These are phyloP conservation scores for Aureobasidium namibiae DNA, from an alignment of 2,329 filamentous ascomycete genomes.

Conservation along the genomic window DNA sequence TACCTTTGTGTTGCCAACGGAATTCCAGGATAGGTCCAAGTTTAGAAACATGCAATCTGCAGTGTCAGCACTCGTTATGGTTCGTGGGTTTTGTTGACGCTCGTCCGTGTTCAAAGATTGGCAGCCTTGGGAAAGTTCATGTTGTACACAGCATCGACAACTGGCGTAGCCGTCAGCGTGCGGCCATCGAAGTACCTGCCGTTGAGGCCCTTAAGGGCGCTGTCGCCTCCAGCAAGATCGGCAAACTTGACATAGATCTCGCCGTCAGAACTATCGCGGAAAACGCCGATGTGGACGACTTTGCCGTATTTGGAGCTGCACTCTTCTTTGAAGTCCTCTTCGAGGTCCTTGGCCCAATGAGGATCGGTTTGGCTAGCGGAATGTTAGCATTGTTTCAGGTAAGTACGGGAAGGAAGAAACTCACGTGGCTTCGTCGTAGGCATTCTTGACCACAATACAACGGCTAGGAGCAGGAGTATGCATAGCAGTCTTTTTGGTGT, in stretches of 20 bases:
- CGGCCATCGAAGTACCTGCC: constrained; percentile 90
- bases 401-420: constrained; percentile 31
- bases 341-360: constrained; percentile 83
- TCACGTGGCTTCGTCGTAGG: constrained; percentile 89
- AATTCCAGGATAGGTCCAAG: neutral
- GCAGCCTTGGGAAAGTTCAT: constrained; percentile 29
- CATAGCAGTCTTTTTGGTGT: constrained; percentile 70
- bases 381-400: neutral
- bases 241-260: constrained; percentile 99
- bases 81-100: neutral
- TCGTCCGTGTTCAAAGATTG: constrained; percentile 15
- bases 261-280: constrained; percentile 87
- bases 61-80: neutral
- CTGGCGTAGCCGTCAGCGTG: constrained; percentile 87
- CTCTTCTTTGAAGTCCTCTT: constrained; percentile 86
- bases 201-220: constrained; percentile 95
- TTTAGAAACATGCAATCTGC: neutral
- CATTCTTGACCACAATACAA: constrained; percentile 89
- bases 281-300: constrained; percentile 76
- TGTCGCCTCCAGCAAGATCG: constrained; percentile 87
- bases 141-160: constrained; percentile 95
- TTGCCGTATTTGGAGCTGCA: constrained; percentile 94
- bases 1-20: neutral
- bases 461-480: constrained; percentile 88
- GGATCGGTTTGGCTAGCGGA: constrained; percentile 67